phyloP scores from a whole-genome alignment of 2,329 filamentous ascomycete genomes.

The Dryadomyces sulphureus region DNA sequence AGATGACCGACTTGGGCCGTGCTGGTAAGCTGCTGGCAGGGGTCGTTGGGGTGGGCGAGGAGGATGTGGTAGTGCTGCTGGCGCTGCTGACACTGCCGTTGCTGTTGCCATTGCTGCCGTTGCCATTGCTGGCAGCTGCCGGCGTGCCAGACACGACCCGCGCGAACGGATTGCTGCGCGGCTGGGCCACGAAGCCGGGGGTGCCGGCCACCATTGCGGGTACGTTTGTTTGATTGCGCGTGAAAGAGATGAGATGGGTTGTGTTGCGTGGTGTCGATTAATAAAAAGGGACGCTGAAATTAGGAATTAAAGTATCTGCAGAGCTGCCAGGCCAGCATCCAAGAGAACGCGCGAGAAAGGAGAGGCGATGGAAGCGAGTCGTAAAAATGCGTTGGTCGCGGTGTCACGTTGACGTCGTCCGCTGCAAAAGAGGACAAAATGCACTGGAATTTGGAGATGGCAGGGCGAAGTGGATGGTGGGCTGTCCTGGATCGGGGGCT shows the following conservation, averaged over 20 bases:
- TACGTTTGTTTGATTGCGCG: not conserved
- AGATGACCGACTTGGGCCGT: slow-evolving; percentile 62
- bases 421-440: not conserved
- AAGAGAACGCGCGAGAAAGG: not conserved
- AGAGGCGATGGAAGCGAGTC: not conserved
- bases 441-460: not conserved
- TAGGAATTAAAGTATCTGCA: not conserved
- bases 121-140: slow-evolving; percentile 11
- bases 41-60: too few relatives aligned
- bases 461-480: not conserved
- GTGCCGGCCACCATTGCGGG: slow-evolving; percentile 5
- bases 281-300: not conserved
- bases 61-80: slow-evolving; percentile 23
- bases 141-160: slow-evolving; percentile 56
- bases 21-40: not conserved
- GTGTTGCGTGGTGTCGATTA: not conserved
- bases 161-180: slow-evolving; percentile 65
- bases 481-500: too few relatives aligned
- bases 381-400: not conserved
- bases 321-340: slow-evolving; percentile 8
- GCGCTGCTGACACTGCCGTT: slow-evolving; percentile 6
- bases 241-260: not conserved
- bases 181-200: slow-evolving; percentile 6
- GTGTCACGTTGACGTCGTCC: not conserved
- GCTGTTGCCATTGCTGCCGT: slow-evolving; percentile 16